phyloP scores from a whole-genome alignment of 768 basidiomycete species.

The Megacollybia marginata region DNA sequence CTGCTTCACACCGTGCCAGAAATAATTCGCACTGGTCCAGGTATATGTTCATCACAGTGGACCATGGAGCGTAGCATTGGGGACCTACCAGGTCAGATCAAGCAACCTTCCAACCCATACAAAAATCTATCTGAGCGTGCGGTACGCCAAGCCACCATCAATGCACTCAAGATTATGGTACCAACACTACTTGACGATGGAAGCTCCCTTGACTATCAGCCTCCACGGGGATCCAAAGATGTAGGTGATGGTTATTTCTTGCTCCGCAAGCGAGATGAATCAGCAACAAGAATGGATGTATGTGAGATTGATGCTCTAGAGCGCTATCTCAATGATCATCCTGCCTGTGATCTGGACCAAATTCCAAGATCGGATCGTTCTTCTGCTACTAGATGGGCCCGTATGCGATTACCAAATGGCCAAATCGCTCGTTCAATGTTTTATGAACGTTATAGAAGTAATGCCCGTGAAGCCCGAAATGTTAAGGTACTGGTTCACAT shows the following conservation, averaged over 20 bases:
- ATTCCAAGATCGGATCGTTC: too few relatives aligned
- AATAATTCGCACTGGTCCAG: constrained; percentile 14
- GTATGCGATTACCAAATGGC: too few relatives aligned
- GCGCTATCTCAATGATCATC: background rate
- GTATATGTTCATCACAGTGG: too few relatives aligned
- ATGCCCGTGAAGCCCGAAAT: too few relatives aligned
- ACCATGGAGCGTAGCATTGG: too few relatives aligned
- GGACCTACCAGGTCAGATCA: constrained; percentile 19
- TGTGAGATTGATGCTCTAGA: background rate
- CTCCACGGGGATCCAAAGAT: constrained; percentile 6
- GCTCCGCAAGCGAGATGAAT: background rate
- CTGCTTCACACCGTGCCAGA: constrained; percentile 21
- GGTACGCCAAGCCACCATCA: constrained; percentile 12
- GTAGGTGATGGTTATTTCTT: constrained; percentile 18
- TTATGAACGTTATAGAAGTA: too few relatives aligned
- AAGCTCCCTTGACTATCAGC: too few relatives aligned
- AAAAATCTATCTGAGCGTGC: constrained; percentile 14
- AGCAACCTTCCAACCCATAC: constrained; percentile 17
- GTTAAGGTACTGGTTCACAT: too few relatives aligned
- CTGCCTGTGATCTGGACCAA: too few relatives aligned
- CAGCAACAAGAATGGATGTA: too few relatives aligned
- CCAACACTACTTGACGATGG: constrained; percentile 9
- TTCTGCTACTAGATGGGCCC: too few relatives aligned
- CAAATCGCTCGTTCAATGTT: too few relatives aligned
- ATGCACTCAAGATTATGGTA: constrained; percentile 15